Percentiles rank a stretch among this genome's conserved stretches.
These are phyloP conservation scores for Selenicereus undatus DNA, from an alignment of 148 eudicot genomes.

Conservation along the genomic window DNA sequence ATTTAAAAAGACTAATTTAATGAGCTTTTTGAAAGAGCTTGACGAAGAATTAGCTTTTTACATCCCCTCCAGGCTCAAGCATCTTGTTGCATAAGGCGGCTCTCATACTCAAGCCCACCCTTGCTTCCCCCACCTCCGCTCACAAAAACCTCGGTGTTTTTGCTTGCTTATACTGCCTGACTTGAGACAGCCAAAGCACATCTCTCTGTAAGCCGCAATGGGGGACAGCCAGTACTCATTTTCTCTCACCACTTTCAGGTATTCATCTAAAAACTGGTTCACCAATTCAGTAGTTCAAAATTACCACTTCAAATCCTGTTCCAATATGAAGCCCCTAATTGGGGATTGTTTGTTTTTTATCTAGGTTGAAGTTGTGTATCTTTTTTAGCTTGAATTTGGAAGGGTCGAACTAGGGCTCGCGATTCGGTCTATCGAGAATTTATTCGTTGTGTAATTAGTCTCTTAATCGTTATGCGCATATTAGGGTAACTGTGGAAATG, in stretches of 20 bases:
- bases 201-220: constrained; percentile 34
- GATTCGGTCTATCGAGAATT: not conserved
- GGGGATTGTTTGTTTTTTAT: not conserved
- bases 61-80: too few relatives aligned
- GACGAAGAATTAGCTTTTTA: too few relatives aligned
- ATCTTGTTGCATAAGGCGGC: not conserved
- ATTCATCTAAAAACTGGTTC: not conserved
- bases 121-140: not conserved
- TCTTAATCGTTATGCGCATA: not conserved
- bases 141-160: not conserved
- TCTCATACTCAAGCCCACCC: not conserved
- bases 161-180: not conserved
- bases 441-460: not conserved
- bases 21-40: too few relatives aligned
- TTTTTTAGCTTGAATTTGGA: not conserved
- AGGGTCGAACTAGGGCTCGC: not conserved
- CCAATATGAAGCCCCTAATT: not conserved
- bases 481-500: not conserved
- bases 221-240: constrained; percentile 98
- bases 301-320: not conserved
- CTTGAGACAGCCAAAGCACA: not conserved
- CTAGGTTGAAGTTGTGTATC: not conserved
- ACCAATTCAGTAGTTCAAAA: not conserved
- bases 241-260: constrained; percentile 43
- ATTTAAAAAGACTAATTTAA: too few relatives aligned